Conservation (phyloP, 192 early-diverging fungal species). For the Coemansia javaensis region DNA sequence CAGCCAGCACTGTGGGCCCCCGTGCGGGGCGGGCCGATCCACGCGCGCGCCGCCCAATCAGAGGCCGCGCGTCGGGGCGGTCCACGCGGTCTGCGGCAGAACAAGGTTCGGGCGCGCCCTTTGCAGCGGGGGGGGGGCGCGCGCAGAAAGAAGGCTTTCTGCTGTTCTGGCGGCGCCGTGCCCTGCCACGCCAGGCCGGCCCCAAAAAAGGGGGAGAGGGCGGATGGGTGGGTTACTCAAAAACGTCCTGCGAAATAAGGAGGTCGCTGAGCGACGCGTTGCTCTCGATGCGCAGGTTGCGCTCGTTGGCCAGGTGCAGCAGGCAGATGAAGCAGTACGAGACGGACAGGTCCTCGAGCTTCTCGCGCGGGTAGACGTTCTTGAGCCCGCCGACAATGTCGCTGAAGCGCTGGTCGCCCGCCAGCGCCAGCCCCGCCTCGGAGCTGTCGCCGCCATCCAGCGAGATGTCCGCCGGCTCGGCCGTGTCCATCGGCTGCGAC, state of each 20-base stretch:
- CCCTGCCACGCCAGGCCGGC: no score
- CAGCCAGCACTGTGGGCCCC: no score
- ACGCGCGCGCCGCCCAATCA: no score
- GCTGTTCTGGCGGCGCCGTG: no score
- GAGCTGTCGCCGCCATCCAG: conserved; percentile 9
- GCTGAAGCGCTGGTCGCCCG: conserved; percentile 67
- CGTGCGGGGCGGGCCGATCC: no score
- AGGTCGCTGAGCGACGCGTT: conserved; percentile 50
- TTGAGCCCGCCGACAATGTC: conserved; percentile 67
- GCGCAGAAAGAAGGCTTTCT: not conserved
- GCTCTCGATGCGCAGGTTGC: conserved; percentile 64
- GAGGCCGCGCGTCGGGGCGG: no score
- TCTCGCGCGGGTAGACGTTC: conserved; percentile 70
- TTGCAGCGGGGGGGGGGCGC: not conserved
- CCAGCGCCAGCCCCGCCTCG: conserved; percentile 26
- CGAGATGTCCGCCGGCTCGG: conserved; percentile 7
- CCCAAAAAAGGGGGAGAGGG: no score
- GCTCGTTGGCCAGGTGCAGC: conserved; percentile 94
- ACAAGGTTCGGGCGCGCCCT: no score
- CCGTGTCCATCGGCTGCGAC: conserved; percentile 8
- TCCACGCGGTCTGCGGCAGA: no score
- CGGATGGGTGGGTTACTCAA: conserved; percentile 25
- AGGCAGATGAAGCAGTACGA: conserved; percentile 97
- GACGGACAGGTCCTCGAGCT: conserved; percentile 88
- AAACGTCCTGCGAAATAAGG: conserved; percentile 45